Percentiles rank a stretch among this genome's conserved stretches.
phyloP scores from a whole-genome alignment of 2,329 filamentous ascomycete genomes.

The Sarocladiaceae sp. region DNA sequence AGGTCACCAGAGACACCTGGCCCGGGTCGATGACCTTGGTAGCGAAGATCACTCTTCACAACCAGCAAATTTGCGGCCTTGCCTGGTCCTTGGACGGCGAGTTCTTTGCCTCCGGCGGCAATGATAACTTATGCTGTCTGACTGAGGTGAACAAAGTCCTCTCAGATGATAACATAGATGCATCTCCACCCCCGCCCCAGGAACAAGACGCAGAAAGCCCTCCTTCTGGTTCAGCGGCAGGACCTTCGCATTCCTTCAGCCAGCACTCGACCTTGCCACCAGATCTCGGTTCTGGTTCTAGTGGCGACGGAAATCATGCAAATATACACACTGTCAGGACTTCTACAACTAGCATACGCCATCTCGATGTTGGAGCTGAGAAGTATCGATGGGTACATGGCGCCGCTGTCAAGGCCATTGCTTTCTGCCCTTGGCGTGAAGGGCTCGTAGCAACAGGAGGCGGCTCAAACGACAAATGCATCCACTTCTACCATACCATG shows the following conservation, averaged over 20 bases:
- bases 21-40: conserved; percentile 73
- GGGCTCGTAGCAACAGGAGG: conserved; percentile 86
- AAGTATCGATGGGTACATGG: conserved; percentile 73
- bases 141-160: conserved; percentile 66
- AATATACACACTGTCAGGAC: conserved; percentile 23
- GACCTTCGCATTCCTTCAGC: not conserved
- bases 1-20: conserved; percentile 65
- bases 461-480: conserved; percentile 89
- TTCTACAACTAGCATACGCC: conserved; percentile 33
- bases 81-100: conserved; percentile 76
- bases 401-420: conserved; percentile 93
- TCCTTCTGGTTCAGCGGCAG: not conserved
- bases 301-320: conserved; percentile 19
- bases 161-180: conserved; percentile 9
- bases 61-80: conserved; percentile 90
- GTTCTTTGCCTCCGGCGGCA: conserved; percentile 81
- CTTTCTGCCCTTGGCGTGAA: conserved; percentile 92
- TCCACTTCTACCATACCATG: conserved; percentile 88
- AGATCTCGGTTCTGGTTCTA: conserved; percentile 7
- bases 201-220: conserved; percentile 5
- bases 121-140: conserved; percentile 85
- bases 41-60: conserved; percentile 72
- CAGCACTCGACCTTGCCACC: not conserved
- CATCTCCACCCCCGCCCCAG: not conserved
- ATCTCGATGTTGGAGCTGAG: conserved; percentile 51